Evolutionary conservation across 768 basidiomycete genomes (phyloP).

Genomic region (Polyporus arcularius): DNA sequence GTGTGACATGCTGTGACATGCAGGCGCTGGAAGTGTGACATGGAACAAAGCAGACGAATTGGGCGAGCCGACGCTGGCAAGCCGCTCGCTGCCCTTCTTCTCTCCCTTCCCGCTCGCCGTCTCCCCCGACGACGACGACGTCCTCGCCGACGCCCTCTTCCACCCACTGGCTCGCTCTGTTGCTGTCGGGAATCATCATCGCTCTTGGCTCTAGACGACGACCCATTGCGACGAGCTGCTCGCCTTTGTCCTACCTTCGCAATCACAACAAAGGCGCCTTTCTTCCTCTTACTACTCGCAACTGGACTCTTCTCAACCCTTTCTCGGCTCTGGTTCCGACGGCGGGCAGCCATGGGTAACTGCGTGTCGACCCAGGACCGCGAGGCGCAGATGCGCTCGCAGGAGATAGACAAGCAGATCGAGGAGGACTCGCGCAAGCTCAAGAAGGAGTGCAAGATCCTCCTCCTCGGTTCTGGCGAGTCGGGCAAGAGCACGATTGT

Average conservation of each 20-base stretch:
- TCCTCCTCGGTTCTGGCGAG: conserved; percentile 92
- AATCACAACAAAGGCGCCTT: background rate
- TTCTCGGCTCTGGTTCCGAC: conserved; percentile 2
- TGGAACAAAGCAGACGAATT: conserved; percentile 17
- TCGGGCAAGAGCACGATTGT: conserved; percentile 95
- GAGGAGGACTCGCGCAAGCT: conserved; percentile 85
- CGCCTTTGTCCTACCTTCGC: background rate
- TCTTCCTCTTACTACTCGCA: background rate
- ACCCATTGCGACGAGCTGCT: too few relatives aligned
- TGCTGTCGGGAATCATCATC: too few relatives aligned
- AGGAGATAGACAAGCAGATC: conserved; percentile 78
- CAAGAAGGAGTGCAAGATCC: conserved; percentile 89
- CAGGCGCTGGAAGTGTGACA: background rate
- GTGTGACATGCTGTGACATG: background rate
- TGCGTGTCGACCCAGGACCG: conserved; percentile 63
- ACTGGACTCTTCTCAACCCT: background rate
- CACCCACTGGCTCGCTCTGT: background rate
- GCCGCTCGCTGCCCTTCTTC: conserved; percentile 11
- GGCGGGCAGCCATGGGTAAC: conserved; percentile 55
- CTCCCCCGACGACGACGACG: conserved; percentile 9
- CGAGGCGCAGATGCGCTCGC: conserved; percentile 61
- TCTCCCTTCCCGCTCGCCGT: background rate
- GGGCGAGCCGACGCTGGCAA: conserved; percentile 19
- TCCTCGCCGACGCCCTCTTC: conserved; percentile 6
- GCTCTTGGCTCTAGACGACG: too few relatives aligned